Conservation (phyloP, 108 stramenopile species). For the Phaeodactylum tricornutum region DNA sequence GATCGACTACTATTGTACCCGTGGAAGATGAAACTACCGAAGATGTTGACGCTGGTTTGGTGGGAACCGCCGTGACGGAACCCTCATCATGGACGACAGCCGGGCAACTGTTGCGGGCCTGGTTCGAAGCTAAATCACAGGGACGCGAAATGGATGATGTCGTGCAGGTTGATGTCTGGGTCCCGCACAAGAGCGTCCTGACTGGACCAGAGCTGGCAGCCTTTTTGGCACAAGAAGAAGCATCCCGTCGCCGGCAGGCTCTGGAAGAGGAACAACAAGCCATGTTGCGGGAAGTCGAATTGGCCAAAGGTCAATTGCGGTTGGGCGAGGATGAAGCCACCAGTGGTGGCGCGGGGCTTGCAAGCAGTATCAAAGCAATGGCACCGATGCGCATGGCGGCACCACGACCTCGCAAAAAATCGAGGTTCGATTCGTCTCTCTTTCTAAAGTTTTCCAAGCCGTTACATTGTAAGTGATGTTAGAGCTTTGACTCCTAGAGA, state of each 20-base stretch:
- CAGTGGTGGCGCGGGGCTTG: neutral
- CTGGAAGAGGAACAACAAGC: conserved; percentile 60
- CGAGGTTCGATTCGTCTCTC: conserved; percentile 73
- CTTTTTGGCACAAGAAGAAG: conserved; percentile 70
- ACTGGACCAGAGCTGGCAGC: conserved; percentile 50
- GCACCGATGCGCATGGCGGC: neutral
- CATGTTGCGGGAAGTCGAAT: conserved; percentile 77
- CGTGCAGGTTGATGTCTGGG: conserved; percentile 57
- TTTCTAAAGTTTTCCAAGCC: conserved; percentile 90
- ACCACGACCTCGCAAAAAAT: conserved; percentile 61
- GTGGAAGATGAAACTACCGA: conserved; percentile 4
- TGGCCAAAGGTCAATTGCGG: conserved; percentile 64
- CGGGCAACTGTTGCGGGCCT: conserved; percentile 62
- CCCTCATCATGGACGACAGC: conserved; percentile 45
- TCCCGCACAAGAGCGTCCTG: conserved; percentile 54
- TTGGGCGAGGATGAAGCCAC: conserved; percentile 51
- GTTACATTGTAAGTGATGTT: conserved; percentile 51
- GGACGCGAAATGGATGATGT: conserved; percentile 81
- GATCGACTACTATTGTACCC: neutral
- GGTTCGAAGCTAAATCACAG: conserved; percentile 68
- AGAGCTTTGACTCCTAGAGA: neutral
- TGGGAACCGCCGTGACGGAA: conserved; percentile 9
- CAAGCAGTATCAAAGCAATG: neutral
- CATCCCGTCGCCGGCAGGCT: conserved; percentile 24
- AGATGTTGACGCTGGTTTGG: conserved; percentile 21